Evolutionary conservation across 2,329 filamentous ascomycete species (phyloP).

Genomic region (Fusarium xylarioides): DNA sequence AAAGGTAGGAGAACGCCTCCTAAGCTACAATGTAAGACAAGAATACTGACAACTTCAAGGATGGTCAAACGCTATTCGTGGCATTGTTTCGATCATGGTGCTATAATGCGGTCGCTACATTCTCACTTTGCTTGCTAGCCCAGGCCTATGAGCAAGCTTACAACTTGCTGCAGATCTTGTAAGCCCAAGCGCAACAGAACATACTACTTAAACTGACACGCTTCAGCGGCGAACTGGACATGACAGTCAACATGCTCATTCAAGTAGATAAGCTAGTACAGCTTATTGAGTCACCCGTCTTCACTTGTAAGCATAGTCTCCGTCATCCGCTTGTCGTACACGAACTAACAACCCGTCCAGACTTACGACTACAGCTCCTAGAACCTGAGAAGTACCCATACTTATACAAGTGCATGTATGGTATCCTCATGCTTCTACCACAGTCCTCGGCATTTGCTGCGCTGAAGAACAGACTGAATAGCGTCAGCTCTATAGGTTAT

Average conservation of each 20-base stretch:
- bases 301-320: constrained; percentile 78
- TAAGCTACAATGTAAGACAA: not conserved
- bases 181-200: constrained; percentile 41
- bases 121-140: constrained; percentile 92
- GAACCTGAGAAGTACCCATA: constrained; percentile 96
- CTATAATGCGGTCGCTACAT: constrained; percentile 97
- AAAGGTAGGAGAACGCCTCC: constrained; percentile 59
- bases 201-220: not conserved
- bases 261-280: constrained; percentile 99
- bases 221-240: constrained; percentile 89
- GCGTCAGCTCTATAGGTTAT: constrained; percentile 96
- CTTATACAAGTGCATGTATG: constrained; percentile 97
- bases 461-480: constrained; percentile 94
- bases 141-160: constrained; percentile 99
- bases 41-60: constrained; percentile 57
- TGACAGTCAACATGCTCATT: constrained; percentile 98
- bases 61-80: constrained; percentile 95
- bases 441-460: constrained; percentile 98
- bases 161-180: constrained; percentile 95
- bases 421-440: constrained; percentile 95
- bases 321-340: not conserved
- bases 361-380: constrained; percentile 91
- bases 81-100: constrained; percentile 97
- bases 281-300: constrained; percentile 94
- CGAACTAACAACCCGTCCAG: constrained; percentile 54